A percentile compares a stretch with the other conserved stretches of the same genome.
Evolutionary conservation across 305 asterid genomes (phyloP).

Genomic region (Coffea humblotiana): DNA sequence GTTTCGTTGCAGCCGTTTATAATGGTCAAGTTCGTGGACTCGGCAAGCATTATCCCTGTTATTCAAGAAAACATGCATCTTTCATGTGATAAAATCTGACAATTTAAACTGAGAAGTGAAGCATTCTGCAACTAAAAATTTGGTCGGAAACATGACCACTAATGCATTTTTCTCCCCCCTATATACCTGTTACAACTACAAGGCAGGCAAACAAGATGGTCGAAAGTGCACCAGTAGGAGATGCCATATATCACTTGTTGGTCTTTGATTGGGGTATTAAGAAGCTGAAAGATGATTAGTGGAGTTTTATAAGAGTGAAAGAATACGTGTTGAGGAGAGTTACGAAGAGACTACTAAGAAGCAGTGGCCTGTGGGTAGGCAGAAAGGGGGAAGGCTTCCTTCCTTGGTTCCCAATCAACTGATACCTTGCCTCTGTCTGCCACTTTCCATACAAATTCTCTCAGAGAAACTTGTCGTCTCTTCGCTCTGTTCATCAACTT

Average conservation of each 20-base stretch:
- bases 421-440: constrained; percentile 52
- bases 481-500: background rate
- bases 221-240: constrained; percentile 14
- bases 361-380: constrained; percentile 17
- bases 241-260: constrained; percentile 26
- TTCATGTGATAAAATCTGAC: background rate
- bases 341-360: constrained; percentile 7
- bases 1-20: constrained; percentile 58
- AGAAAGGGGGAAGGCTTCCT: constrained; percentile 44
- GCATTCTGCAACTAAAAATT: background rate
- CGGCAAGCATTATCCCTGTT: constrained; percentile 35
- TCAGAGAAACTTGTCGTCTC: background rate
- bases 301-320: constrained; percentile 15
- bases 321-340: constrained; percentile 52
- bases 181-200: constrained; percentile 44
- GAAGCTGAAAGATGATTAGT: background rate
- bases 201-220: constrained; percentile 29
- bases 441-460: constrained; percentile 19
- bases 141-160: background rate
- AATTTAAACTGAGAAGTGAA: background rate
- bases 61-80: constrained; percentile 7
- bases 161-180: background rate
- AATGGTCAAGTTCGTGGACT: constrained; percentile 48
- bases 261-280: background rate
- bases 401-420: constrained; percentile 46